Percentiles rank a stretch among this genome's conserved stretches.
These are phyloP conservation scores for Ceratobasidium sp. DNA, from an alignment of 1,284 basidiomycete genomes.

Conservation along the genomic window DNA sequence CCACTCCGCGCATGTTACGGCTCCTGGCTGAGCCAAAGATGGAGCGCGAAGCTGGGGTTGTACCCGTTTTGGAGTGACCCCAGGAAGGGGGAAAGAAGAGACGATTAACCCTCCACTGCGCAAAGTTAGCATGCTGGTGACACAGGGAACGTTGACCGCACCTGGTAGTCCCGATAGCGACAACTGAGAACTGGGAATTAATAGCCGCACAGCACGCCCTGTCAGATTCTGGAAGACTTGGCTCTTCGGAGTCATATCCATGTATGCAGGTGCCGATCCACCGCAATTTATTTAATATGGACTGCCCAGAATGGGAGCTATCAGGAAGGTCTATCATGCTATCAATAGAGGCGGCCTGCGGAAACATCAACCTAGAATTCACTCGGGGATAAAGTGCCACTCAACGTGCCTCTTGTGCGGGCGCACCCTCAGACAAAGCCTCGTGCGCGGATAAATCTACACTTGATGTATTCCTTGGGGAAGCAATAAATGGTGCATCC, in stretches of 20 bases:
- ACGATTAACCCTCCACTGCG: constrained; percentile 73
- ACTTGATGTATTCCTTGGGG: constrained; percentile 33
- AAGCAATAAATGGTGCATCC: constrained; percentile 57
- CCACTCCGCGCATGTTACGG: constrained; percentile 87
- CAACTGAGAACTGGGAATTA: constrained; percentile 87
- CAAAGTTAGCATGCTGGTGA: not conserved
- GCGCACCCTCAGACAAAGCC: not conserved
- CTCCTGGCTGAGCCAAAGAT: constrained; percentile 71
- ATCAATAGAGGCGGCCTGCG: constrained; percentile 30
- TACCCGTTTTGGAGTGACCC: constrained; percentile 62
- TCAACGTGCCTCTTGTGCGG: constrained; percentile 24
- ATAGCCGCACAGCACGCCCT: constrained; percentile 72
- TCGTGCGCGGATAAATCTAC: constrained; percentile 33
- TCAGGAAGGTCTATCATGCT: not conserved
- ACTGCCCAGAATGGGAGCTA: not conserved
- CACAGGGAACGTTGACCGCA: constrained; percentile 57
- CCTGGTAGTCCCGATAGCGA: constrained; percentile 86
- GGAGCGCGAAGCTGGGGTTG: constrained; percentile 70
- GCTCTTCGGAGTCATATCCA: constrained; percentile 12
- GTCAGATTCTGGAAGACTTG: constrained; percentile 61
- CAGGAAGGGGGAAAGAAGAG: constrained; percentile 74
- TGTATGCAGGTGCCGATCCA: constrained; percentile 44
- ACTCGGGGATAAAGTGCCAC: not conserved
- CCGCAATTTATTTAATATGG: constrained; percentile 55
- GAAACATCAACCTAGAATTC: not conserved